Evolutionary conservation across 345 rosid genomes (phyloP).

Genomic region (Eucalyptus viminalis): DNA sequence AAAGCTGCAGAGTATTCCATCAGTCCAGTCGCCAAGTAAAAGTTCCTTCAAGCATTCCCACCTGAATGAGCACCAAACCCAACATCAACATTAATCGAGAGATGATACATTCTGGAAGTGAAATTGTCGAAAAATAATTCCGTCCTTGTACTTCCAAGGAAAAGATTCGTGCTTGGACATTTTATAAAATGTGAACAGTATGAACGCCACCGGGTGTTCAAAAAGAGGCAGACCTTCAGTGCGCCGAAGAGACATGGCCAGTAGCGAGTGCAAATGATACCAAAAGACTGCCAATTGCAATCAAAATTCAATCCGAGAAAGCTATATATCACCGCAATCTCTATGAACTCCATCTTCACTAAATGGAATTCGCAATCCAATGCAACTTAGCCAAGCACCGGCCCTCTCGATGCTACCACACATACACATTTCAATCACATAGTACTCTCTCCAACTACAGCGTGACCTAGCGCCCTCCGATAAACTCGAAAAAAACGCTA

Average conservation of each 20-base stretch:
- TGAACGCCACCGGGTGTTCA: not conserved
- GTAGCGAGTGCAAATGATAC: not conserved
- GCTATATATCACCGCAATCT: not conserved
- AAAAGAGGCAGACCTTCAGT: not conserved
- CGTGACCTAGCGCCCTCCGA: not conserved
- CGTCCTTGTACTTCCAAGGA: not conserved
- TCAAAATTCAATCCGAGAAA: not conserved
- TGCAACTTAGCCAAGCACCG: not conserved
- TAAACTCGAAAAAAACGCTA: not conserved
- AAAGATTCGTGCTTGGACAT: not conserved
- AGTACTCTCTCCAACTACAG: not conserved
- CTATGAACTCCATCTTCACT: not conserved
- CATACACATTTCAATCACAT: not conserved
- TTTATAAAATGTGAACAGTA: not conserved
- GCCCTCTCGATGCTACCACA: not conserved
- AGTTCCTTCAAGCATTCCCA: slow-evolving; percentile 96
- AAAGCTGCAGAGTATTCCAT: slow-evolving; percentile 79
- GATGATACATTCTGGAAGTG: not conserved
- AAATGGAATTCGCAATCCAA: not conserved
- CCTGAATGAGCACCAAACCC: slow-evolving; percentile 16
- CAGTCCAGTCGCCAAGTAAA: slow-evolving; percentile 71
- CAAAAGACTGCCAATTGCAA: not conserved
- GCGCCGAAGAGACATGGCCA: not conserved
- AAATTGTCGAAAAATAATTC: not conserved
- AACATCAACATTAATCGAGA: not conserved